Evolutionary conservation across 306 rosid genomes (phyloP), one percentile per base, ranked within the genome.

Genomic region (Heteromeles arbutifolia): DNA sequence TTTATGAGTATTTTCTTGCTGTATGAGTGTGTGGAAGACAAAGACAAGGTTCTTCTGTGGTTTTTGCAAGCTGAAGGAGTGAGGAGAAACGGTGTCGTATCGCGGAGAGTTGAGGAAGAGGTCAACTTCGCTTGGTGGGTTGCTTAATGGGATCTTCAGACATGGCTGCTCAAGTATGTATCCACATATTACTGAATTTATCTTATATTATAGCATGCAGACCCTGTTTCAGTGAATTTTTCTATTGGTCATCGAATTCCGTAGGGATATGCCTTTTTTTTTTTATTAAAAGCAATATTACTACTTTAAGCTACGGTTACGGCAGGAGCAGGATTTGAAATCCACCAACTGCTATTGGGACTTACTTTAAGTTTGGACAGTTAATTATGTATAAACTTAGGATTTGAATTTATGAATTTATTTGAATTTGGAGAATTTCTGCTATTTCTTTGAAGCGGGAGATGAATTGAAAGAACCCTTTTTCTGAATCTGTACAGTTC

Each of bases 151-250:
- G 76, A 32, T 86, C 75, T 75, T 67, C 77, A 68, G 79, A 84
- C 54, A 86, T 86, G 90, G 71, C 80, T 19, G 73, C 83, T 81
- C 84, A 84, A 58, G 96, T 90, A 84, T 65, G 88, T 70, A 59
- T 48, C 39, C 70, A 8, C 45, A 32, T 24, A 31, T 74, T 69
- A 70, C 14, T 67, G 6, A 5, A 4, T 13, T 65, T 32, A 24
- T 68, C 17, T 29, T 29, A 29, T 28, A 63, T 2, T 28, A 63
- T 6, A 6, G 17, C 43, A 10, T 17, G 43, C 22, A 15, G 11
- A 7, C 13, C 6, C 67, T 29, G 41, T 29, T 63, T 28, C 17
- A 6, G 32, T 52, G 43, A 39, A 21, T 11, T 12, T 67, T 14
- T 54, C 18, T 34, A 69, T 69, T 59, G 73, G 26, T 26, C 41